phyloP scores from a whole-genome alignment of 2,329 filamentous ascomycete genomes.

The Penicillium sp. region DNA sequence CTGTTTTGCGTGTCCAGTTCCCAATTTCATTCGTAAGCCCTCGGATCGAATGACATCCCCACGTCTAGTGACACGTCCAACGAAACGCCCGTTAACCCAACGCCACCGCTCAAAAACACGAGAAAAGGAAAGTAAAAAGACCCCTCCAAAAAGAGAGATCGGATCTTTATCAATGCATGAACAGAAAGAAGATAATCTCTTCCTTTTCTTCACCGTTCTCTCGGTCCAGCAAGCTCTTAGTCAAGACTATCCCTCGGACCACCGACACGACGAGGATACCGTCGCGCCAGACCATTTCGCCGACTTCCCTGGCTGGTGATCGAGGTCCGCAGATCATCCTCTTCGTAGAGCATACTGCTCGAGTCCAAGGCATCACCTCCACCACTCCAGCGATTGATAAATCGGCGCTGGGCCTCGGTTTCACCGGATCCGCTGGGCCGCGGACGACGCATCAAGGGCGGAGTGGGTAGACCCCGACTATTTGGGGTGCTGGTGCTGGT shows the following conservation, averaged over 20 bases:
- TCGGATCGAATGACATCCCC: too few species aligned
- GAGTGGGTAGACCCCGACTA: conserved; percentile 23
- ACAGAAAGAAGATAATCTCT: too few species aligned
- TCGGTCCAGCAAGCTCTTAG: conserved; percentile 7
- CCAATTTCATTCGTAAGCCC: too few species aligned
- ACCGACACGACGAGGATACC: conserved; percentile 38
- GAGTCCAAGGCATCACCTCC: conserved; percentile 32
- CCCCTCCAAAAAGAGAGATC: too few species aligned
- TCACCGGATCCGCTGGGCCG: conserved; percentile 19
- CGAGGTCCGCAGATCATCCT: conserved; percentile 31
- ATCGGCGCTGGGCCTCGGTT: conserved; percentile 32
- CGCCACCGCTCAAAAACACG: too few species aligned
- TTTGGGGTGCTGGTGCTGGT: conserved; percentile 34
- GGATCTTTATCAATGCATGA: too few species aligned
- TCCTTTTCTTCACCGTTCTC: too few species aligned
- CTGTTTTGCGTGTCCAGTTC: too few species aligned
- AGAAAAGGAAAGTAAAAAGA: too few species aligned
- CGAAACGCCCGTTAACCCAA: too few species aligned
- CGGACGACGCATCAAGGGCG: conserved; percentile 19
- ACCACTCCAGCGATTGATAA: conserved; percentile 30
- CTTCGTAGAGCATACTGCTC: conserved; percentile 31
- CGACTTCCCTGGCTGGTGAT: conserved; percentile 29
- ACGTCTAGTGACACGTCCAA: too few species aligned
- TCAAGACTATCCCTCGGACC: conserved; percentile 50
- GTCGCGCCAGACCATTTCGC: conserved; percentile 30